A percentile compares a stretch with the other conserved stretches of the same genome.
Conservation (phyloP, 495 filamentous ascomycete species). For the Penicillium silybi region DNA sequence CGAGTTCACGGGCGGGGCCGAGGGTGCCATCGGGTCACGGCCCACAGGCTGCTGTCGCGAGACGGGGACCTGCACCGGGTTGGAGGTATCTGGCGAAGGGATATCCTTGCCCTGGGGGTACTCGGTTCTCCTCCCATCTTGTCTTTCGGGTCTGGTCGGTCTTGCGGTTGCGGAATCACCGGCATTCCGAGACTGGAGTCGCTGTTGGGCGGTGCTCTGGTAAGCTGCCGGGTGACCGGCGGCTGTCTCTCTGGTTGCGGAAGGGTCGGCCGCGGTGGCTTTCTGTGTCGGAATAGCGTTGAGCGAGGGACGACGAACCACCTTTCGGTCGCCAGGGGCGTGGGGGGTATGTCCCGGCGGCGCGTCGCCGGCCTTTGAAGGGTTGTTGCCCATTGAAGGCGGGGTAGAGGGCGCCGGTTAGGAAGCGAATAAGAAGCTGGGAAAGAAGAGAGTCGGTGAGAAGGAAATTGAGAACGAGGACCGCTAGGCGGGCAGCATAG, state of each 20-base stretch:
- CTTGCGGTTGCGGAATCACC: constrained; percentile 22
- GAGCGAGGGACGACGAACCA: constrained; percentile 38
- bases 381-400: constrained; percentile 48
- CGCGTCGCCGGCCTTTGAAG: constrained; percentile 41
- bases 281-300: constrained; percentile 38
- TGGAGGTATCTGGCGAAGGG: constrained; percentile 34
- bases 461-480: constrained; percentile 7
- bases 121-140: constrained; percentile 23
- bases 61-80: constrained; percentile 49
- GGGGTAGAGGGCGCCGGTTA: constrained; percentile 18
- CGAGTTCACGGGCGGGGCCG: constrained; percentile 44
- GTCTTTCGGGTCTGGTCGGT: constrained; percentile 19
- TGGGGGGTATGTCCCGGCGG: constrained; percentile 26
- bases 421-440: neutral
- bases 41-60: constrained; percentile 25
- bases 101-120: constrained; percentile 20
- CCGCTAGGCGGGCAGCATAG: constrained; percentile 24
- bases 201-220: constrained; percentile 35
- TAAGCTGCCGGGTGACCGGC: constrained; percentile 38
- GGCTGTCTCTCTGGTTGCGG: constrained; percentile 39
- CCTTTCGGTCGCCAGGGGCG: constrained; percentile 32
- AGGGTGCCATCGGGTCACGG: constrained; percentile 37
- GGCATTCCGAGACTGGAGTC: constrained; percentile 36
- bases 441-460: constrained; percentile 3
- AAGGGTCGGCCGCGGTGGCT: constrained; percentile 40